These are phyloP conservation scores for Quercus agrifolia DNA, from an alignment of 306 rosid genomes.

Conservation along the genomic window DNA sequence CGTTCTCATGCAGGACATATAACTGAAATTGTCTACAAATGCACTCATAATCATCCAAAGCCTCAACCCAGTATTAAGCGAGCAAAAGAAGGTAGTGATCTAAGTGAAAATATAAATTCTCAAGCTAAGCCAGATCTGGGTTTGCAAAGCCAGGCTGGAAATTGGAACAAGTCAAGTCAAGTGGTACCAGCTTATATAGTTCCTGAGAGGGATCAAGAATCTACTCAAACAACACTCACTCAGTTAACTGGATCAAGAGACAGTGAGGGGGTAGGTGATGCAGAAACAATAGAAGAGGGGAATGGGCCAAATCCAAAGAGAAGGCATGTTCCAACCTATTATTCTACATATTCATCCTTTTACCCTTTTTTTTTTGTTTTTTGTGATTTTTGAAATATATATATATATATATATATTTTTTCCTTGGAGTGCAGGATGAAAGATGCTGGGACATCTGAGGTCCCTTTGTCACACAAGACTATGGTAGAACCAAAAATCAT, in stretches of 20 bases:
- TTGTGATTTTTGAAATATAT: background rate
- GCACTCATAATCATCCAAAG: conserved; percentile 82
- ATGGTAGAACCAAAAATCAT: conserved; percentile 88
- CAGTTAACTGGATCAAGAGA: conserved; percentile 54
- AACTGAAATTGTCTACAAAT: conserved; percentile 86
- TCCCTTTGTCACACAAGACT: conserved; percentile 65
- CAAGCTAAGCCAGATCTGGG: conserved; percentile 52
- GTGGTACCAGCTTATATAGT: conserved; percentile 28
- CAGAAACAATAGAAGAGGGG: conserved; percentile 55
- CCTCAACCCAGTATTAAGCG: conserved; percentile 65
- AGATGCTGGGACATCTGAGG: conserved; percentile 53
- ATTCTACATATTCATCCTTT: conserved; percentile 11
- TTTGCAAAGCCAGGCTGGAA: conserved; percentile 53
- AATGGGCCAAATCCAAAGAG: conserved; percentile 79
- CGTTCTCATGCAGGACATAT: conserved; percentile 80
- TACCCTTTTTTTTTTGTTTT: background rate
- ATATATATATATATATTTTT: background rate
- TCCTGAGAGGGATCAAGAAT: conserved; percentile 39
- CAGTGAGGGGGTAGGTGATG: conserved; percentile 59
- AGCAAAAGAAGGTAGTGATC: conserved; percentile 55
- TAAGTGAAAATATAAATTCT: background rate
- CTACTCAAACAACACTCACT: conserved; percentile 36
- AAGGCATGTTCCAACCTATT: conserved; percentile 44
- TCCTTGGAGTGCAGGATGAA: conserved; percentile 55
- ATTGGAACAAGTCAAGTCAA: conserved; percentile 42